These are phyloP conservation scores for Talaromyces islandicus DNA, from an alignment of 2,329 filamentous ascomycete genomes.

Conservation along the genomic window DNA sequence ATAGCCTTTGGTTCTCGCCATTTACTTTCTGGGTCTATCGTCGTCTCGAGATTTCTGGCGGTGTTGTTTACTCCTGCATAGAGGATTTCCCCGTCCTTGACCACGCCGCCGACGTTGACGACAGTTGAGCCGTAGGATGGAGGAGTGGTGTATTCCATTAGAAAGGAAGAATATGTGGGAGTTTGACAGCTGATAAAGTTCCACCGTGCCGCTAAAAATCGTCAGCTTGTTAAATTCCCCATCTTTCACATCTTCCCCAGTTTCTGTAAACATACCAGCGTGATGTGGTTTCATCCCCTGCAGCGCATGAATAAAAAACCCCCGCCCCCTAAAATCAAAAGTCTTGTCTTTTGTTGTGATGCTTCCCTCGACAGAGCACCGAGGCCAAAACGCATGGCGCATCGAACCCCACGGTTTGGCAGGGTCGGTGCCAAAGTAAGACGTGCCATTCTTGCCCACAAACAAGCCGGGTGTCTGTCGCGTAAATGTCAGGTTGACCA, in stretches of 20 bases:
- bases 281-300: conserved; percentile 99
- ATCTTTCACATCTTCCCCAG: background rate
- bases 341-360: conserved; percentile 78
- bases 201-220: conserved; percentile 66
- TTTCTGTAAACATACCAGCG: conserved; percentile 52
- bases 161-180: conserved; percentile 73
- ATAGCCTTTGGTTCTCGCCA: conserved; percentile 81
- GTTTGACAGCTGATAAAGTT: conserved; percentile 92
- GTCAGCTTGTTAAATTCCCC: background rate
- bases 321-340: conserved; percentile 74
- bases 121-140: conserved; percentile 82
- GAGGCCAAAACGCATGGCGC: conserved; percentile 91
- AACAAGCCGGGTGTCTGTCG: conserved; percentile 74
- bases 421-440: conserved; percentile 79
- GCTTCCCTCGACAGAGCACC: conserved; percentile 72
- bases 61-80: conserved; percentile 61
- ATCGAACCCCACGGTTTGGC: conserved; percentile 85
- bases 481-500: conserved; percentile 81
- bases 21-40: conserved; percentile 68
- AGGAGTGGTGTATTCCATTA: conserved; percentile 96
- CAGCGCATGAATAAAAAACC: conserved; percentile 74
- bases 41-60: conserved; percentile 63
- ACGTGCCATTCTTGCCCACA: conserved; percentile 76
- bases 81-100: conserved; percentile 74
- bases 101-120: conserved; percentile 77